Base-by-base conservation (phyloP, 352 stramenopile genomes). In the Globisporangium cystogenes region DNA sequence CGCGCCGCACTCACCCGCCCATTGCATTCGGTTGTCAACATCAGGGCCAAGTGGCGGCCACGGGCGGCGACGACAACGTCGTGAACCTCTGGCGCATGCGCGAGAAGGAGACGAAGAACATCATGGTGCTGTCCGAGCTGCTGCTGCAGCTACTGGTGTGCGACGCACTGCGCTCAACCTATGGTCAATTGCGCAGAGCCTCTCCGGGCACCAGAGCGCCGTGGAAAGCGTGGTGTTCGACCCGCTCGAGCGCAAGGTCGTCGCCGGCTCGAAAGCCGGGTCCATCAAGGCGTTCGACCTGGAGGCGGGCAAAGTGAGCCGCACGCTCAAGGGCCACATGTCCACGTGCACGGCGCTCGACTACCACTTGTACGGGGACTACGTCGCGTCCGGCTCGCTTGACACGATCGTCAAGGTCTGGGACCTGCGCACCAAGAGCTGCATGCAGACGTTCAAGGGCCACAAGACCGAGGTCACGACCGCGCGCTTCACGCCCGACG, bases 341-440 rank as follows among this genome's bases (percentile, higher is more conserved):
- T 86, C 82, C 8, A 87, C 81, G 21, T 90, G 80, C 46, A 90
- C 71, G 23, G 72, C 78, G 4, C 62, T 95, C 26, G 84, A 95
- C 51, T 92, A 90, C 52, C 84, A 95, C 59, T 59, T 93, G 15
- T 94, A 92, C 45, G 84, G 84, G 7, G 80, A 94, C 65, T 94
- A 93, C 44, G 79, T 93, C 16, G 84, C 84, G 20, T 94, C 84
- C 7, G 82, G 82, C 0, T 86, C 84, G 41, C 51, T 87, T 10
- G 84, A 94, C 48, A 93, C 84, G 20, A 86, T 88, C 43, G 82
- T 94, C 36, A 94, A 94, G 57, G 81, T 94, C 24, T 94, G 84
- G 84, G 84, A 94, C 46, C 50, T 94, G 29, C 78, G 79, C 23
- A 90, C 76, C 12, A 93, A 91, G 62, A 87, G 76, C 59, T 93